Percentiles rank a stretch among this genome's conserved stretches.
Evolutionary conservation across 164 flowering plant species (phyloP).

Genomic region (Santalum album): DNA sequence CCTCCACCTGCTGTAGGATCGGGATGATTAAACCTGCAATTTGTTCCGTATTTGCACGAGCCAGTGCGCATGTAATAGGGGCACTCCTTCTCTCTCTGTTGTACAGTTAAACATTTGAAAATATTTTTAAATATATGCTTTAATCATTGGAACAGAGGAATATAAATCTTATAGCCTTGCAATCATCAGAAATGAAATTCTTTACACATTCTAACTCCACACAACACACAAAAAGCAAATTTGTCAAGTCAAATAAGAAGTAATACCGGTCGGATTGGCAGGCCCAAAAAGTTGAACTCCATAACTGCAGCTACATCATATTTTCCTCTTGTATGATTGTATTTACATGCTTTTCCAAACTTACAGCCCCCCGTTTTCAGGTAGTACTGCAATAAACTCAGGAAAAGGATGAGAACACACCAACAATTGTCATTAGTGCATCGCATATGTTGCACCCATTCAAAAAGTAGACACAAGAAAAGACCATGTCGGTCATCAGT

Average conservation of each 20-base stretch:
- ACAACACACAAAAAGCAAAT: not conserved
- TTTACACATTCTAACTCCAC: too few species aligned
- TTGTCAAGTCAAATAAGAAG: not conserved
- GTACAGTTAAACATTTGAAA: not conserved
- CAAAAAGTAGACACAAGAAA: not conserved
- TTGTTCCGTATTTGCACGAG: slow-evolving; percentile 76
- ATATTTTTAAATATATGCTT: not conserved
- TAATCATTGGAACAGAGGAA: not conserved
- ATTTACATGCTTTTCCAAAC: slow-evolving; percentile 73
- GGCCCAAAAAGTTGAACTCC: slow-evolving; percentile 72
- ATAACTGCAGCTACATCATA: slow-evolving; percentile 21
- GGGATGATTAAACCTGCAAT: slow-evolving; percentile 93
- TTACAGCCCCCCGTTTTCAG: slow-evolving; percentile 69
- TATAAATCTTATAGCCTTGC: not conserved
- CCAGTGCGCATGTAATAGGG: slow-evolving; percentile 88
- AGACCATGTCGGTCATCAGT: too few species aligned
- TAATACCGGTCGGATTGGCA: slow-evolving; percentile 81
- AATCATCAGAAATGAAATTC: not conserved
- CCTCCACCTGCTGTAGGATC: slow-evolving; percentile 57
- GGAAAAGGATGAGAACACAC: slow-evolving; percentile 1
- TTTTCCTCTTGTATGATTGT: slow-evolving; percentile 45
- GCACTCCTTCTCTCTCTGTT: slow-evolving; percentile 88
- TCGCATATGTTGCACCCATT: not conserved
- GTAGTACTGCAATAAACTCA: slow-evolving; percentile 58
- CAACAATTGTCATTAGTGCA: slow-evolving; percentile 2